Conservation (phyloP, 2,329 filamentous ascomycete species). For the Penicillium hesseltinei region DNA sequence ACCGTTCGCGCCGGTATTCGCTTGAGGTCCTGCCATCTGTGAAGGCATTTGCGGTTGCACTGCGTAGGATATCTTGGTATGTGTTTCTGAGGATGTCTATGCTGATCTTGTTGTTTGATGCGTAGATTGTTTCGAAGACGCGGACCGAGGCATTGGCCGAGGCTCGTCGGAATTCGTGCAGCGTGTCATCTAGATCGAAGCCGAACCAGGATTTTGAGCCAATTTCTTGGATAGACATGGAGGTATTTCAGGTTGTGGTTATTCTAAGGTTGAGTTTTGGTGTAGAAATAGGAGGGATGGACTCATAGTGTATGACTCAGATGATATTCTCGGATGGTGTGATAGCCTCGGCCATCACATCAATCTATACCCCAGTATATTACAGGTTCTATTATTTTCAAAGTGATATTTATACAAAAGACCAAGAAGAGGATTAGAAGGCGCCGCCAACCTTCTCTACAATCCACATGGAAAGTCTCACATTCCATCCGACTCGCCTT, state of each 20-base stretch:
- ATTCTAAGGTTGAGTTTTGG: background rate
- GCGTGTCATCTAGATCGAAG: slow-evolving; percentile 52
- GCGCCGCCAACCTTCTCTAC: slow-evolving; percentile 82
- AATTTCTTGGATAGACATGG: slow-evolving; percentile 18
- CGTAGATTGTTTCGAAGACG: slow-evolving; percentile 33
- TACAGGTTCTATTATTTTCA: slow-evolving; percentile 5
- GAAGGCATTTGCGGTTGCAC: slow-evolving; percentile 43
- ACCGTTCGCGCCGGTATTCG: slow-evolving; percentile 46
- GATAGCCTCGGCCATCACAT: background rate
- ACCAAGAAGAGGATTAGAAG: slow-evolving; percentile 52
- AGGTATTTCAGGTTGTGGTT: too few relatives aligned
- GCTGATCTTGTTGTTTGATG: slow-evolving; percentile 9
- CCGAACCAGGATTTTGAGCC: slow-evolving; percentile 41
- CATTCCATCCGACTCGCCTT: slow-evolving; percentile 78
- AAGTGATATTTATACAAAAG: slow-evolving; percentile 3
- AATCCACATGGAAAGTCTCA: slow-evolving; percentile 90
- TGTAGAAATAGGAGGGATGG: background rate
- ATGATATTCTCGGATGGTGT: background rate
- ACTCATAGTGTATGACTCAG: background rate
- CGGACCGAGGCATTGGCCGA: slow-evolving; percentile 37
- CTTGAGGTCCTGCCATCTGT: slow-evolving; percentile 46
- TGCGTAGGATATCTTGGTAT: slow-evolving; percentile 27
- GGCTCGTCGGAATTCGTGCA: slow-evolving; percentile 48
- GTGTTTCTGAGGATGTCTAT: slow-evolving; percentile 14
- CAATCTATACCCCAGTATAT: slow-evolving; percentile 4